phyloP scores from a whole-genome alignment of 441 rosid genomes.

The Gossypium gossypioides region DNA sequence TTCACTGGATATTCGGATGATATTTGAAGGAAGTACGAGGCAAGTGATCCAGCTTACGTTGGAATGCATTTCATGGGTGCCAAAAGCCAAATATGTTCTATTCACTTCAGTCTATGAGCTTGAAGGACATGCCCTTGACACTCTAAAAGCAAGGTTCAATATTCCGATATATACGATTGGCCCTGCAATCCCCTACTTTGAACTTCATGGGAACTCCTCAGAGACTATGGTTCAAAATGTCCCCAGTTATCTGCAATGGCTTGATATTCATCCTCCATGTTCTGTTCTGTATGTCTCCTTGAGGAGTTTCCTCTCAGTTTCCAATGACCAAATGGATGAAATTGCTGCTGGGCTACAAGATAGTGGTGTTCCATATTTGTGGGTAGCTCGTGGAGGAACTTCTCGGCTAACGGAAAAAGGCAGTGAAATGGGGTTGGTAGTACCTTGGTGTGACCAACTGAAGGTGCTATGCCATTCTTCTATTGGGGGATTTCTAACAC shows the following conservation, averaged over 20 bases:
- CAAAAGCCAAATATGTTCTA: conserved; percentile 16
- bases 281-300: conserved; percentile 26
- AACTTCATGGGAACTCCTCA: conserved; percentile 4
- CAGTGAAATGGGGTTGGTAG: conserved; percentile 12
- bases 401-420: not conserved
- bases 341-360: conserved; percentile 13
- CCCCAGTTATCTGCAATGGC: conserved; percentile 21
- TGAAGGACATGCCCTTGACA: conserved; percentile 21
- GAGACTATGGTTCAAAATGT: not conserved
- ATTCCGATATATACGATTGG: conserved; percentile 28
- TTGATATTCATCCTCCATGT: conserved; percentile 17
- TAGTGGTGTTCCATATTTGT: conserved; percentile 18
- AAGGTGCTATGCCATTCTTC: conserved; percentile 26
- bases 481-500: conserved; percentile 22
- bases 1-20: conserved; percentile 16
- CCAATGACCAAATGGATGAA: conserved; percentile 23
- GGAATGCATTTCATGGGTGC: conserved; percentile 15
- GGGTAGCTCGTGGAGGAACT: conserved; percentile 21
- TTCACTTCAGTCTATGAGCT: conserved; percentile 28
- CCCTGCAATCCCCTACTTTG: conserved; percentile 30
- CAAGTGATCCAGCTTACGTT: not conserved
- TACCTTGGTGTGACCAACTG: conserved; percentile 37
- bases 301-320: conserved; percentile 21
- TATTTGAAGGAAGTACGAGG: not conserved
- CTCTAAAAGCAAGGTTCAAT: conserved; percentile 3